Conservation (phyloP, 2,329 filamentous ascomycete species). For the Xenoacremonium recifei region DNA sequence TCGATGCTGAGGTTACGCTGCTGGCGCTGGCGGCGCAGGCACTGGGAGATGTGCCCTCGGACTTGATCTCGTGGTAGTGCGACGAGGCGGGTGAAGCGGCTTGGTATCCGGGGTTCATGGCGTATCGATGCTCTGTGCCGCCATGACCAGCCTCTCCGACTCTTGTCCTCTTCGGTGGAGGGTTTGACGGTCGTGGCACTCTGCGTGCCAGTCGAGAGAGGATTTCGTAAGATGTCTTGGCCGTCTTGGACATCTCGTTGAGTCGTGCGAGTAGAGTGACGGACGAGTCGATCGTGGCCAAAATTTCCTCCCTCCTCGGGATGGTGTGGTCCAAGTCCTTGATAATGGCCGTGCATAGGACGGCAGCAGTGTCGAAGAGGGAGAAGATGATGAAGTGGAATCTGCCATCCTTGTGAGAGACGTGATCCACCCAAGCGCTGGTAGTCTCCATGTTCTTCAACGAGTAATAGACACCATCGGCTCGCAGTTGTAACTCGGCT, state of each 20-base stretch:
- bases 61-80: constrained; percentile 4
- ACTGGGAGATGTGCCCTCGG: constrained; percentile 16
- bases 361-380: constrained; percentile 49
- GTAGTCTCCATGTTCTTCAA: constrained; percentile 40
- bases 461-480: constrained; percentile 40
- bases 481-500: constrained; percentile 35
- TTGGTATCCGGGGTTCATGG: neutral
- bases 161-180: constrained; percentile 14
- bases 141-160: neutral
- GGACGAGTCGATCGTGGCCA: constrained; percentile 34
- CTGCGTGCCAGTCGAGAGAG: constrained; percentile 28
- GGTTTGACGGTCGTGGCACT: constrained; percentile 18
- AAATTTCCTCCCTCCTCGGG: constrained; percentile 37
- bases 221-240: constrained; percentile 34
- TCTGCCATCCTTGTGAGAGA: constrained; percentile 44
- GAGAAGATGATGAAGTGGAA: constrained; percentile 52
- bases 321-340: constrained; percentile 42
- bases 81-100: neutral
- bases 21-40: constrained; percentile 9
- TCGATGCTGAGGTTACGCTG: constrained; percentile 11
- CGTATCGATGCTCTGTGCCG: neutral
- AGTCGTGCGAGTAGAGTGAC: constrained; percentile 32
- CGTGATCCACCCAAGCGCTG: constrained; percentile 40
- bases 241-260: constrained; percentile 30
- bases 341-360: constrained; percentile 48